Conservation (phyloP, 176 grass and related monocot genomes). For the Rhynchospora pubera region DNA sequence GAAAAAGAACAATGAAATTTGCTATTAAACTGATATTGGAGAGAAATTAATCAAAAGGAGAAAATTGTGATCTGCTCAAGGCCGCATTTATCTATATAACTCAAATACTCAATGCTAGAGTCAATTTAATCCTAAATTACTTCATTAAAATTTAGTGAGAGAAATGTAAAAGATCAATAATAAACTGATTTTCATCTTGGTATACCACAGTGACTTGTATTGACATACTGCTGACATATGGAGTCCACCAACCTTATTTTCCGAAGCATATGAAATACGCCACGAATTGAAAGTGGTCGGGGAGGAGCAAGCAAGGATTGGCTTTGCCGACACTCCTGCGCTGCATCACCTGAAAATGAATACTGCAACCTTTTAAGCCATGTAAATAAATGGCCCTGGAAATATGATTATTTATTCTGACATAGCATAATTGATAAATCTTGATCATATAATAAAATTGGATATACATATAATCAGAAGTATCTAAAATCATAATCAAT, state of each 20-base stretch:
- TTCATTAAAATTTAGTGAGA: not conserved
- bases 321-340: conserved; percentile 79
- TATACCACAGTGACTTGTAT: not conserved
- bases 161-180: not conserved
- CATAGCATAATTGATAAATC: not conserved
- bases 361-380: not conserved
- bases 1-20: conserved; percentile 26
- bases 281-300: conserved; percentile 50
- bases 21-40: not conserved
- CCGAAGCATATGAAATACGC: conserved; percentile 64
- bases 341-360: conserved; percentile 58
- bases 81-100: not conserved
- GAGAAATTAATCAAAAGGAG: too few species aligned
- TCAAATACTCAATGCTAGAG: not conserved
- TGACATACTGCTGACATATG: not conserved
- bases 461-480: not conserved
- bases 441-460: not conserved
- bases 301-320: conserved; percentile 86
- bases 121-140: not conserved
- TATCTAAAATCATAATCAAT: not conserved
- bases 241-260: conserved; percentile 57
- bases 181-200: not conserved
- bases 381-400: not conserved
- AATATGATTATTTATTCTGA: not conserved
- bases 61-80: not conserved